Evolutionary conservation across 2,329 filamentous ascomycete species (phyloP), one percentile per base, ranked within the genome.

Genomic region (Aspergillus bombycis): DNA sequence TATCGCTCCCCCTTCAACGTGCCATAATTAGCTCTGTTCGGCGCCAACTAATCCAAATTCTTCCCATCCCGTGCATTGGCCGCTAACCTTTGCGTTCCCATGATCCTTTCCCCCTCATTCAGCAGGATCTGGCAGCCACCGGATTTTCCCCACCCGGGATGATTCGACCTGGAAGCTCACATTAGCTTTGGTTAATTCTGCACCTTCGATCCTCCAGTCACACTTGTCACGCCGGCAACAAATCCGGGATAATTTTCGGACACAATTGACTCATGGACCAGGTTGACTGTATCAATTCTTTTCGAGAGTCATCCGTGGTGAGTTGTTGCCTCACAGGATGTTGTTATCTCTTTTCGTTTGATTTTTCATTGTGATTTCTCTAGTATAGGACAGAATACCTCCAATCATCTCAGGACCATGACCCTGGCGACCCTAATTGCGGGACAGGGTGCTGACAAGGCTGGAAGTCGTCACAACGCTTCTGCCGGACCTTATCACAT

Each of bases 151-250:
- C 23, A 9, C 46, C 30, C 46, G 23, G 14, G 23, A 50, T 28
- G 26, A 52, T 52, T 52, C 48, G 48, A 52, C 48, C 32, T 11
- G 48, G 48, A 52, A 52, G 10, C 48, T 52, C 16, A 32, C 48
- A 30, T 58, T 56, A 55, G 57, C 61, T 63, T 64, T 55, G 60
- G 52, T 59, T 57, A 60, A 60, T 67, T 67, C 67, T 69, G 64
- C 65, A 67, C 30, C 58, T 57, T 62, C 45, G 41, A 57, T 60
- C 56, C 52, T 62, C 38, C 46, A 65, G 63, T 70, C 68, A 70
- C 68, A 68, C 43, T 52, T 52, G 61, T 63, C 63, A 60, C 57
- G 55, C 58, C 61, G 46, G 30, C 41, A 56, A 57, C 48, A 45
- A 58, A 61, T 43, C 11, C 8, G 28, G 12, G 53, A 21, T 57